phyloP scores from a whole-genome alignment of 2,329 filamentous ascomycete genomes.

The Chaetomiaceae sp. region DNA sequence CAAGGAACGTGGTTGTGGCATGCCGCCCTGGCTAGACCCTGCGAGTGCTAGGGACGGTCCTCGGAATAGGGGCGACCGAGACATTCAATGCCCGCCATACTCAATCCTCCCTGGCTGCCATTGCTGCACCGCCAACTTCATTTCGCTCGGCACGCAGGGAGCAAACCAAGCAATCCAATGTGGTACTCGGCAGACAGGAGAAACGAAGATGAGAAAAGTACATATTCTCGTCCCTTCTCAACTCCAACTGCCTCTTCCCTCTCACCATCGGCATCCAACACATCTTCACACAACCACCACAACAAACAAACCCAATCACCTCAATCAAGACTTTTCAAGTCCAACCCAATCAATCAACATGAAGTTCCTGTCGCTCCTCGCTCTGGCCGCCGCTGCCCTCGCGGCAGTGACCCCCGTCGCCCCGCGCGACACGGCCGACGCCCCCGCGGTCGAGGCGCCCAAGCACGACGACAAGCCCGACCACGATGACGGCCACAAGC shows the following conservation, averaged over 20 bases:
- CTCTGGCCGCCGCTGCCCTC: conserved; percentile 15
- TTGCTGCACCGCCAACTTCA: not conserved
- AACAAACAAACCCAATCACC: not conserved
- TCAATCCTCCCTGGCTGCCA: not conserved
- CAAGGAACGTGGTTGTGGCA: not conserved
- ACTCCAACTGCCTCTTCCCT: not conserved
- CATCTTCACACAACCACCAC: conserved; percentile 1
- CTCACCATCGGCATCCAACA: conserved; percentile 8
- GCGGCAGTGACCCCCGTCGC: conserved; percentile 9
- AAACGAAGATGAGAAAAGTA: not conserved
- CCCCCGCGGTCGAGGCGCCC: not conserved
- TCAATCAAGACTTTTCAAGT: not conserved
- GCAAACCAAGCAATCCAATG: rapidly evolving
- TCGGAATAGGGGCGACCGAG: conserved; percentile 1
- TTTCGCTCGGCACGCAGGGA: conserved; percentile 1
- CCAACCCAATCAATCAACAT: conserved; percentile 16
- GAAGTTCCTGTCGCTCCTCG: conserved; percentile 19
- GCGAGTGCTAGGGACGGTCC: not conserved
- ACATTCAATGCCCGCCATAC: conserved; percentile 5
- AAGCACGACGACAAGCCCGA: not conserved
- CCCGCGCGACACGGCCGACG: not conserved
- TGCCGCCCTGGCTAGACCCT: not conserved
- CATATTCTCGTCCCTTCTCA: not conserved
- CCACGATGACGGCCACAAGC: not conserved
- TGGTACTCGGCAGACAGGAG: not conserved